Base-by-base conservation (phyloP, 257 asterid species). In the Datura wrightii region DNA sequence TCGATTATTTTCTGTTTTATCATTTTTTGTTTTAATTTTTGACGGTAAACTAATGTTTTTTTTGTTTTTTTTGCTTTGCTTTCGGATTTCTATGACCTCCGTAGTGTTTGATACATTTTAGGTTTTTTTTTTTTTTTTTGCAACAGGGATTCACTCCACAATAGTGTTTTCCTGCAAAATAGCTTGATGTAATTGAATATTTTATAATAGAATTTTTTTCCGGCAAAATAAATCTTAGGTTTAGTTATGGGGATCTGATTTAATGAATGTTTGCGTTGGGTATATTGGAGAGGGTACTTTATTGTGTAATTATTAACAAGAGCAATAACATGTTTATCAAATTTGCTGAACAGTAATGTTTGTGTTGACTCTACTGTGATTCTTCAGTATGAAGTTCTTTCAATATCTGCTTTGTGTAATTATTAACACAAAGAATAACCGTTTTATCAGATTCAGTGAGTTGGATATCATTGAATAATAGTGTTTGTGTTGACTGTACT, bases 21-120 rank as follows among this genome's bases (percentile, higher is more conserved):
- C 86, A 86, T 46, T 48, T 72, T 19, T 5, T 87, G 81, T 74
- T 74, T 39, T 85, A 87, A 89, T 74, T 42, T 42, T 24, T 24
- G 31, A 0, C 31, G 0, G 31, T 24, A 24, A 24, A 24, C 31
- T 24, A 24, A 24, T 24, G 31, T 24, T 24, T 24, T 24, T 24
- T 24, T 24, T 24, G 0, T 24, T 24, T 24, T 24, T 24, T 24
- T 24, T 24, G 31, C 31, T 24, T 24, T 24, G 84, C 86, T 87
- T 87, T 85, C 92, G 93, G 94, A 94, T 92, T 95, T 91, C 88
- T 89, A 80, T 84, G 89, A 86, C 87, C 87, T 81, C 76, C 86
- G 83, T 84, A 70, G 91, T 87, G 91, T 24, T 83, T 85, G 84
- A 81, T 88, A 24, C 63, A 36, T 79, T 58, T 54, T 36, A 53